phyloP scores from a whole-genome alignment of 2,329 filamentous ascomycete genomes.

The Colletotrichum godetiae region DNA sequence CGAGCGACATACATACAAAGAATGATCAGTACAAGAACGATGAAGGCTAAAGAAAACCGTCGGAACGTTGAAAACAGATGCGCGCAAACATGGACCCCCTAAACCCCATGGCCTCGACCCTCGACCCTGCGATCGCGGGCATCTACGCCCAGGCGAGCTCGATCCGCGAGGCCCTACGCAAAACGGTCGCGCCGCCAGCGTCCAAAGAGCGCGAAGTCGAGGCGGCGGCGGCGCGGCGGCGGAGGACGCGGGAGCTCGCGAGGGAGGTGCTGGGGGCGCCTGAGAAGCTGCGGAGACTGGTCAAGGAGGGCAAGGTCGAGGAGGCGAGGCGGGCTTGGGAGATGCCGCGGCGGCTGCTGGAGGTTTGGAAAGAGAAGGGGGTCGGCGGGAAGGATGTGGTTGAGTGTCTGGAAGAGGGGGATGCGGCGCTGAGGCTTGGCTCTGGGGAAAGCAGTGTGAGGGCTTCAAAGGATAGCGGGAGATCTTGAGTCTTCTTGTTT shows the following conservation, averaged over 20 bases:
- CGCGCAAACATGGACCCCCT: slow-evolving; percentile 83
- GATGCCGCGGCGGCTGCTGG: slow-evolving; percentile 62
- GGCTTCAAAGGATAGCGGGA: slow-evolving; percentile 36
- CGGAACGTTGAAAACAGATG: slow-evolving; percentile 63
- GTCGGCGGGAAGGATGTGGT: slow-evolving; percentile 66
- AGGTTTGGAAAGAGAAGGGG: slow-evolving; percentile 65
- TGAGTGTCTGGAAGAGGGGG: slow-evolving; percentile 65
- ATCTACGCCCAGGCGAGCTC: slow-evolving; percentile 73
- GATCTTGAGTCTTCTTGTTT: not conserved
- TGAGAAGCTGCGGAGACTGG: slow-evolving; percentile 66
- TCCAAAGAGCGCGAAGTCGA: slow-evolving; percentile 50
- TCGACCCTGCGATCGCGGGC: slow-evolving; percentile 79
- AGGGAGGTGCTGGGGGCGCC: slow-evolving; percentile 72
- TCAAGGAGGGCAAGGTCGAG: slow-evolving; percentile 68
- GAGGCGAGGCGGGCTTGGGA: slow-evolving; percentile 71
- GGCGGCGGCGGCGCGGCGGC: slow-evolving; percentile 47
- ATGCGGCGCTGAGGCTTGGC: slow-evolving; percentile 55
- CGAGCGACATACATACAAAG: not conserved
- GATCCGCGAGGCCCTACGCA: slow-evolving; percentile 64
- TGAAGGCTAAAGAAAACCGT: not conserved
- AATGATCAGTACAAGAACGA: not conserved
- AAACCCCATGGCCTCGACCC: slow-evolving; percentile 77
- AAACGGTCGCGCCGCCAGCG: slow-evolving; percentile 59
- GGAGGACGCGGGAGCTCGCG: slow-evolving; percentile 66
- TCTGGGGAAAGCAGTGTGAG: slow-evolving; percentile 26